Base-by-base conservation (phyloP, 208 protist genomes). In the Leishmania major region DNA sequence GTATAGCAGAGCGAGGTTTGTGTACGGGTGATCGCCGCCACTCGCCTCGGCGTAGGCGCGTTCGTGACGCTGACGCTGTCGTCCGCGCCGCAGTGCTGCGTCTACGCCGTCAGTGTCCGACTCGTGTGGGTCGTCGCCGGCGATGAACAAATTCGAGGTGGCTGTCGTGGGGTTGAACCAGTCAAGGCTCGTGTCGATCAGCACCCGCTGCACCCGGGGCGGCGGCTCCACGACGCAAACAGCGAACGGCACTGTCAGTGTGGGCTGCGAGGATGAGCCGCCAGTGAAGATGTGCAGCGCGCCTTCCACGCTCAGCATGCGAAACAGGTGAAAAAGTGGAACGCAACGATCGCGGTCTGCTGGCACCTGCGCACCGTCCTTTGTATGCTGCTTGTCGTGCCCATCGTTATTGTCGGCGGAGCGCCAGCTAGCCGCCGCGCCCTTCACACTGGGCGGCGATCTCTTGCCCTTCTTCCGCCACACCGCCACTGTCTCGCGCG, bases 11-110 rank as follows among this genome's bases (percentile, higher is more conserved):
- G 88, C 87, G 76, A 98, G 97, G 82, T 99, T 99, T 43, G 98
- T 99, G 91, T 99, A 93, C 0, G 93, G 84, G 86, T 99, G 98
- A 85, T 99, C 99, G 75, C 98, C 98, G 51, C 95, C 93, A 87
- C 2, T 45, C n/a, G 92, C 95, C 81, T 99, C 99, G 35, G 99
- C 90, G 78, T 90, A 88, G 43, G 77, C 71, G 57, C 69, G 59
- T 5, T 47, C 28, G 49, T 45, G 51, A 19, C 40, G 17, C 53
- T 77, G 75, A 7, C 57, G 22, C 10, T 22, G 37, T 35, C 11
- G 37, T 15, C 45, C 72, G 62, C 72, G 51, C 25, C 19, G 72
- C 31, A n/a, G 69, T 8, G 51, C 31, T 35, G 6, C 6, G 57
- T 45, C 49, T 17, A 25, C 31, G 13, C 45, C 31, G 13, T 19